These are phyloP conservation scores for Vaccinium macrocarpon DNA, from an alignment of 148 eudicot species.

Conservation along the genomic window DNA sequence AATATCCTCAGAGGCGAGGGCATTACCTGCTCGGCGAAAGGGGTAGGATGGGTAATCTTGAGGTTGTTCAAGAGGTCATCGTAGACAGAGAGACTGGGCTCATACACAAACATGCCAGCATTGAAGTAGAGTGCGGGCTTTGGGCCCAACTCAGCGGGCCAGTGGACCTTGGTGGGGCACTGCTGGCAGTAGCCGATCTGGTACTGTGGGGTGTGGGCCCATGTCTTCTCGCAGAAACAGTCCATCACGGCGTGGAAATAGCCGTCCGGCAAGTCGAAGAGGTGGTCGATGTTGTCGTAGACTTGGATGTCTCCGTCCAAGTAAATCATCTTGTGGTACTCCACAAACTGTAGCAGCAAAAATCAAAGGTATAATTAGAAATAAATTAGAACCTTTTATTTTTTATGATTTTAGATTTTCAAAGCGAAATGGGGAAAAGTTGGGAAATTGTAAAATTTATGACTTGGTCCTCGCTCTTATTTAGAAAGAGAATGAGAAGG, in stretches of 20 bases:
- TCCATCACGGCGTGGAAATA: slow-evolving; percentile 45
- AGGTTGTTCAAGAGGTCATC: slow-evolving; percentile 29
- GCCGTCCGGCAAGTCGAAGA: slow-evolving; percentile 38
- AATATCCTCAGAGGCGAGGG: not conserved
- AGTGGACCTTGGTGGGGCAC: slow-evolving; percentile 31
- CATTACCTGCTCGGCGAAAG: slow-evolving; percentile 43
- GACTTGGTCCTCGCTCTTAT: too few relatives aligned
- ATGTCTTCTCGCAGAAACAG: slow-evolving; percentile 45
- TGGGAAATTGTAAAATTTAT: too few relatives aligned
- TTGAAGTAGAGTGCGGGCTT: slow-evolving; percentile 39
- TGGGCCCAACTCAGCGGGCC: slow-evolving; percentile 34
- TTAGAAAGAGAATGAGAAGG: too few relatives aligned
- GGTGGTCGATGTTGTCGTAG: slow-evolving; percentile 43
- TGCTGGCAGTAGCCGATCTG: slow-evolving; percentile 43
- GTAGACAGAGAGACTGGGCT: slow-evolving; percentile 35
- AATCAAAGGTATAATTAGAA: too few relatives aligned
- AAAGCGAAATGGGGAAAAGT: too few relatives aligned
- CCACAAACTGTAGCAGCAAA: slow-evolving; percentile 36
- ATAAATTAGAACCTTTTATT: too few relatives aligned
- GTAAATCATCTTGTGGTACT: slow-evolving; percentile 48
- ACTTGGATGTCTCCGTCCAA: slow-evolving; percentile 49
- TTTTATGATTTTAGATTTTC: too few relatives aligned
- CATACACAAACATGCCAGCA: slow-evolving; percentile 41
- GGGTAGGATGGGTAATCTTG: slow-evolving; percentile 39
- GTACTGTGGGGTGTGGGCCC: slow-evolving; percentile 41